Evolutionary conservation across 805 yeast species (phyloP).

Genomic region (Metschnikowia lochheadii): DNA sequence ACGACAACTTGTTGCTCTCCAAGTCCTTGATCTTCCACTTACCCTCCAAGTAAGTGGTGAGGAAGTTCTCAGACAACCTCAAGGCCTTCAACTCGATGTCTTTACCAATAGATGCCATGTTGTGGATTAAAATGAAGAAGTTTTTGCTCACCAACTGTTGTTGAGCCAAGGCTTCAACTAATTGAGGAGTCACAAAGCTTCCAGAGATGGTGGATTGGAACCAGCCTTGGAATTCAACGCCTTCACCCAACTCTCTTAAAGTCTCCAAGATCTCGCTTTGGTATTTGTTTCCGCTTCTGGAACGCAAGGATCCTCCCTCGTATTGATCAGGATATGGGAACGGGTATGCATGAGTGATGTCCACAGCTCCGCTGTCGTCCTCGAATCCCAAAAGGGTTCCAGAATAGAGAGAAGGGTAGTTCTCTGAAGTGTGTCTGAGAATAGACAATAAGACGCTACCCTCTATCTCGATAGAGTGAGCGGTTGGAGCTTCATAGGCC

Average conservation of each 20-base stretch:
- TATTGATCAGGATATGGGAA: conserved; percentile 66
- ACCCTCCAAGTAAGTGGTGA: conserved; percentile 51
- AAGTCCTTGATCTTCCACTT: conserved; percentile 66
- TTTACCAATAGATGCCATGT: conserved; percentile 62
- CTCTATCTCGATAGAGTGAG: conserved; percentile 41
- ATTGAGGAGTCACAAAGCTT: conserved; percentile 58
- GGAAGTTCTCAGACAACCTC: conserved; percentile 60
- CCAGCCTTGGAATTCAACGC: conserved; percentile 76
- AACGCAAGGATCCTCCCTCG: conserved; percentile 56
- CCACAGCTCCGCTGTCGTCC: conserved; percentile 46
- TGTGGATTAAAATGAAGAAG: conserved; percentile 59
- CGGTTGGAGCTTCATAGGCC: conserved; percentile 33
- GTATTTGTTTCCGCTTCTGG: conserved; percentile 60
- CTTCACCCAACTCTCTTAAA: conserved; percentile 58
- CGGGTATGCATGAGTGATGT: conserved; percentile 59
- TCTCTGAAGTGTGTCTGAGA: conserved; percentile 62
- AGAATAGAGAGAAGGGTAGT: conserved; percentile 55
- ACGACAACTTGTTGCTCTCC: conserved; percentile 55
- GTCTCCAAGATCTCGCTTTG: conserved; percentile 64
- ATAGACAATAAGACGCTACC: conserved; percentile 56
- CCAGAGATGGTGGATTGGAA: conserved; percentile 70
- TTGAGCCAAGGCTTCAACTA: conserved; percentile 65
- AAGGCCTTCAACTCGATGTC: conserved; percentile 67
- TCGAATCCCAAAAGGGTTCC: conserved; percentile 79
- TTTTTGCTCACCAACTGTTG: conserved; percentile 57